Conservation (phyloP, 2,329 filamentous ascomycete species). For the Fusarium tupiense region DNA sequence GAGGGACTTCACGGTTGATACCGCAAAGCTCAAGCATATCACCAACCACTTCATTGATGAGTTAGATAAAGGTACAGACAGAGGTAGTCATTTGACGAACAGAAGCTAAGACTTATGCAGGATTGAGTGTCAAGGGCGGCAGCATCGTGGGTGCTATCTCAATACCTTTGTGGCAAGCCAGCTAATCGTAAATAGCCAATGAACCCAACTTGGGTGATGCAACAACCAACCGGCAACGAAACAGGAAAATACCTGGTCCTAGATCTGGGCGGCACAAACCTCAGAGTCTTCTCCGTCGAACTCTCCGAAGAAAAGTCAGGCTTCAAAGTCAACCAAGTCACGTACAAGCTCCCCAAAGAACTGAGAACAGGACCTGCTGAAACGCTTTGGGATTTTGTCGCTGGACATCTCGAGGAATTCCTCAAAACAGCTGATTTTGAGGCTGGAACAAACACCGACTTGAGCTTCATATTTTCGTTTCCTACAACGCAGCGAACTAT, state of each 20-base stretch:
- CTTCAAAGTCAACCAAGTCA: background rate
- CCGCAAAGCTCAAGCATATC: constrained; percentile 4
- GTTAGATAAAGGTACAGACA: background rate
- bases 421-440: background rate
- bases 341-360: background rate
- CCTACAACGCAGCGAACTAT: constrained; percentile 93
- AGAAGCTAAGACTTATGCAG: background rate
- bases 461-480: constrained; percentile 93
- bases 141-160: background rate
- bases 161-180: background rate
- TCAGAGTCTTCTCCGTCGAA: background rate
- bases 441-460: background rate
- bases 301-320: background rate
- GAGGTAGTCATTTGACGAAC: fast-evolving
- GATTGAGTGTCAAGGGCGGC: background rate
- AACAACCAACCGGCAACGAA: constrained; percentile 2
- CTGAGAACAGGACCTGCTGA: background rate
- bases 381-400: constrained; percentile 1
- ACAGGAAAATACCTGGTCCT: background rate
- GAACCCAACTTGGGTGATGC: constrained; percentile 18
- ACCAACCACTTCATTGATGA: constrained; percentile 6
- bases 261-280: constrained; percentile 4
- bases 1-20: background rate
- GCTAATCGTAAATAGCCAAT: background rate
- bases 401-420: background rate